Conservation (phyloP, 2,329 filamentous ascomycete genomes). For the Botryosphaeria dothidea region DNA sequence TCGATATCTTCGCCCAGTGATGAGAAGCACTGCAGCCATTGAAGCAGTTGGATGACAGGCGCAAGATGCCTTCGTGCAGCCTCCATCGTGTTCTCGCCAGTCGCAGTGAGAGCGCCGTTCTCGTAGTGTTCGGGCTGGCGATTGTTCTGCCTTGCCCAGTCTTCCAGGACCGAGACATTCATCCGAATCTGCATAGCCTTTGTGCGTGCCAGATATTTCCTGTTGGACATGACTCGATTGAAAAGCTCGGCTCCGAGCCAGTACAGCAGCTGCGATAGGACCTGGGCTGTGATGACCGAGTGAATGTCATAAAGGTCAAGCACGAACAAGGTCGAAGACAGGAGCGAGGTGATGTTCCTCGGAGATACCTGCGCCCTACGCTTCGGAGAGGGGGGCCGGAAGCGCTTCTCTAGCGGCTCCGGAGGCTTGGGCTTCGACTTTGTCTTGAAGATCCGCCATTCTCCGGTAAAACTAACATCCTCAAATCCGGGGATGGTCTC, state of each 20-base stretch:
- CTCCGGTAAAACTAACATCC: conserved; percentile 94
- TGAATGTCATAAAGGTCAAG: conserved; percentile 98
- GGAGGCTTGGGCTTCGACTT: conserved; percentile 83
- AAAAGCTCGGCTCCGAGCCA: conserved; percentile 97
- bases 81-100: conserved; percentile 84
- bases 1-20: conserved; percentile 89
- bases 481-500: conserved; percentile 98
- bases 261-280: conserved; percentile 89
- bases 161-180: conserved; percentile 93
- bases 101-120: conserved; percentile 80
- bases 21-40: conserved; percentile 98
- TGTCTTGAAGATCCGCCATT: conserved; percentile 95
- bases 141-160: conserved; percentile 94
- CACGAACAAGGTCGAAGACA: conserved; percentile 95
- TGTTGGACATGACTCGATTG: conserved; percentile 95
- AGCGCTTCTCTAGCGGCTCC: conserved; percentile 86
- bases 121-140: conserved; percentile 94
- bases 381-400: conserved; percentile 90
- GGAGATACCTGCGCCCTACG: conserved; percentile 88
- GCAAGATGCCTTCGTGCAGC: conserved; percentile 80
- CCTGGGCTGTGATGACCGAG: conserved; percentile 90
- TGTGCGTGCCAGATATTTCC: conserved; percentile 89
- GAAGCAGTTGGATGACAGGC: conserved; percentile 87
- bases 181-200: conserved; percentile 99
- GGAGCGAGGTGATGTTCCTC: conserved; percentile 89